phyloP scores from a whole-genome alignment of 148 eudicot genomes.

The Nepenthes mirabilis region DNA sequence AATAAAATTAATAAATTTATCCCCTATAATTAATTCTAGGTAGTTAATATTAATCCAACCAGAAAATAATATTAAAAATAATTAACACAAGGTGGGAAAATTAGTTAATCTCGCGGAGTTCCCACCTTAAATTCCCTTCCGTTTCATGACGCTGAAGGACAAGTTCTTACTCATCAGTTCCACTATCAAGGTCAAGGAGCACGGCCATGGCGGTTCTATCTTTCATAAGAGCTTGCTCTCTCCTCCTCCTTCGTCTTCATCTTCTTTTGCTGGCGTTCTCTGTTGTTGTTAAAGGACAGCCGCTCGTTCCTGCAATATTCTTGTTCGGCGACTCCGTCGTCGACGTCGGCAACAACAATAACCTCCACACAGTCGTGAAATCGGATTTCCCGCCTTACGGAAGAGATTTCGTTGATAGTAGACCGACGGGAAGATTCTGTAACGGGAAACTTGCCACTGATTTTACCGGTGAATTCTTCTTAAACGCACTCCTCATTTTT shows the following conservation, averaged over 20 bases:
- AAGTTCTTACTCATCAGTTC: no score
- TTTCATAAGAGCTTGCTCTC: no score
- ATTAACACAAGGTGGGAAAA: background rate
- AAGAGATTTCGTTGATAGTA: slow-evolving; percentile 46
- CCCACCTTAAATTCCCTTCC: no score
- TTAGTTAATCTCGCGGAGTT: background rate
- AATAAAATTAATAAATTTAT: no score
- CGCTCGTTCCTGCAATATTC: slow-evolving; percentile 77
- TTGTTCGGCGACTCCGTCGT: slow-evolving; percentile 80
- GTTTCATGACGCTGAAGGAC: no score
- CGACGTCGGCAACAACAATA: slow-evolving; percentile 87
- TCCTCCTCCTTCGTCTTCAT: background rate
- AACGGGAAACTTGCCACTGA: slow-evolving; percentile 95
- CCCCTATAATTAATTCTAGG: no score
- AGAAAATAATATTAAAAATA: no score
- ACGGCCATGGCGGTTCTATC: no score
- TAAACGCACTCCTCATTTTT: background rate
- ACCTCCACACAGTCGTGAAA: slow-evolving; percentile 60
- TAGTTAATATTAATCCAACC: no score
- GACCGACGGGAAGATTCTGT: slow-evolving; percentile 81
- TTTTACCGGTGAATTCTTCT: slow-evolving; percentile 42
- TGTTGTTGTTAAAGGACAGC: slow-evolving; percentile 32
- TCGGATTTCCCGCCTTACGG: slow-evolving; percentile 88
- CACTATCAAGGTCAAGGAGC: no score
- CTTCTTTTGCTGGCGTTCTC: background rate